These are phyloP conservation scores for Claviceps sp. DNA, from an alignment of 2,329 filamentous ascomycete species.

Conservation along the genomic window DNA sequence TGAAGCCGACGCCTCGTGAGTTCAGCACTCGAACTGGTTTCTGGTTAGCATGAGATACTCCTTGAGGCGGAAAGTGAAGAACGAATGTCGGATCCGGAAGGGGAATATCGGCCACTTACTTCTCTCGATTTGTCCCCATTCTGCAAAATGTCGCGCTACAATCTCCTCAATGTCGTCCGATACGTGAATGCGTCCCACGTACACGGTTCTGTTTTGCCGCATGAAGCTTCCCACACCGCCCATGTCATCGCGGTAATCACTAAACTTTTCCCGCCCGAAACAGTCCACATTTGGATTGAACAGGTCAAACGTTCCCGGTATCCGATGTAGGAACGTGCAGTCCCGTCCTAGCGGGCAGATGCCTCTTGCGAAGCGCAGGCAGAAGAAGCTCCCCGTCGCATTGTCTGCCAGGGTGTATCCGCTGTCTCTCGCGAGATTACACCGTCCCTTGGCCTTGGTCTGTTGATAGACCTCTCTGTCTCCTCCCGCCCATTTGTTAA, in stretches of 20 bases:
- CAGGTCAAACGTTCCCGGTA: constrained; percentile 76
- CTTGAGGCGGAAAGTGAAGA: background rate
- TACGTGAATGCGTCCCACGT: constrained; percentile 86
- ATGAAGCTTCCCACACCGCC: constrained; percentile 89
- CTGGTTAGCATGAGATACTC: background rate
- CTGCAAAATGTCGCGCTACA: constrained; percentile 84
- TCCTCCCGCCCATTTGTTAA: constrained; percentile 95
- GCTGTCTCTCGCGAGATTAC: constrained; percentile 68
- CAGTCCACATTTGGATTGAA: constrained; percentile 93
- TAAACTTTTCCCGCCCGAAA: constrained; percentile 78
- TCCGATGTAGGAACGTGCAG: constrained; percentile 83
- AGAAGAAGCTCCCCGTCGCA: constrained; percentile 75
- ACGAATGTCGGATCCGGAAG: background rate
- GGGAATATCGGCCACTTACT: constrained; percentile 23
- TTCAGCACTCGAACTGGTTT: constrained; percentile 62
- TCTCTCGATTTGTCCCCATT: constrained; percentile 90
- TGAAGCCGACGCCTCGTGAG: constrained; percentile 78
- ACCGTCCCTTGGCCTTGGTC: constrained; percentile 74
- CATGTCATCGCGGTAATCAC: constrained; percentile 94
- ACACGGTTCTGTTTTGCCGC: constrained; percentile 86
- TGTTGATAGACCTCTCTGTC: constrained; percentile 87
- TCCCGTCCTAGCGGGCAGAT: constrained; percentile 75
- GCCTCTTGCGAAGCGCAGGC: constrained; percentile 79
- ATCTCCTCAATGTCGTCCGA: constrained; percentile 96
- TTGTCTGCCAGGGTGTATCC: constrained; percentile 70